Evolutionary conservation across 306 rosid genomes (phyloP).

Genomic region (Rosa lucieae): DNA sequence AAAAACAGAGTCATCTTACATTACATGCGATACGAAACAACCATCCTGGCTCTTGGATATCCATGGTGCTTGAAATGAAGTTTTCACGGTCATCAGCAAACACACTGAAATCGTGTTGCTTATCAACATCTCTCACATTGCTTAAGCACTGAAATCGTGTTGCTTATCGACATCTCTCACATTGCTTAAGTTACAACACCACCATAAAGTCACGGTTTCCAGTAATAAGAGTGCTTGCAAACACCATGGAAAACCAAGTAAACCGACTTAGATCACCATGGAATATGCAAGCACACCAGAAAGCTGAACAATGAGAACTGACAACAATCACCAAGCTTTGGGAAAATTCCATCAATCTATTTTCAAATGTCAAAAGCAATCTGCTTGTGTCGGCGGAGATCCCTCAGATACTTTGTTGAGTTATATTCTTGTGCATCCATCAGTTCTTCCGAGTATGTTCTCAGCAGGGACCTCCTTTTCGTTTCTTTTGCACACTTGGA

Average conservation of each 20-base stretch:
- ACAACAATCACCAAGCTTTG: neutral
- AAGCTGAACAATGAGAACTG: neutral
- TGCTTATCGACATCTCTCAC: neutral
- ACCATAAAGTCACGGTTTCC: neutral
- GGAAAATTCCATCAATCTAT: neutral
- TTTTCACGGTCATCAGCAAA: neutral
- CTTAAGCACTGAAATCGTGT: neutral
- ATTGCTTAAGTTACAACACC: neutral
- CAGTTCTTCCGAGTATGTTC: conserved; percentile 85
- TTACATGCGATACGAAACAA: conserved; percentile 14
- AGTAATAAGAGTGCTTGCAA: conserved; percentile 13
- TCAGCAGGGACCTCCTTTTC: conserved; percentile 32
- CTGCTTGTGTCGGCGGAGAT: conserved; percentile 51
- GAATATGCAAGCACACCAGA: conserved; percentile 14
- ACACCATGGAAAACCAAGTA: conserved; percentile 21
- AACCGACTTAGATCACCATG: conserved; percentile 9
- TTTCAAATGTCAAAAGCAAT: conserved; percentile 46
- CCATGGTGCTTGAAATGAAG: neutral
- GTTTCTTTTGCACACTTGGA: conserved; percentile 24
- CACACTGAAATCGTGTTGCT: neutral
- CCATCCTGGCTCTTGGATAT: conserved; percentile 9
- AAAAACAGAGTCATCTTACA: neutral
- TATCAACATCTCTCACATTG: too few relatives aligned
- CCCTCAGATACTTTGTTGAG: conserved; percentile 65
- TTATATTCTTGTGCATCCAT: conserved; percentile 78